Percentiles rank a stretch among this genome's conserved stretches.
Conservation (phyloP, 2,329 filamentous ascomycete genomes). For the Celoporthe dispersa region DNA sequence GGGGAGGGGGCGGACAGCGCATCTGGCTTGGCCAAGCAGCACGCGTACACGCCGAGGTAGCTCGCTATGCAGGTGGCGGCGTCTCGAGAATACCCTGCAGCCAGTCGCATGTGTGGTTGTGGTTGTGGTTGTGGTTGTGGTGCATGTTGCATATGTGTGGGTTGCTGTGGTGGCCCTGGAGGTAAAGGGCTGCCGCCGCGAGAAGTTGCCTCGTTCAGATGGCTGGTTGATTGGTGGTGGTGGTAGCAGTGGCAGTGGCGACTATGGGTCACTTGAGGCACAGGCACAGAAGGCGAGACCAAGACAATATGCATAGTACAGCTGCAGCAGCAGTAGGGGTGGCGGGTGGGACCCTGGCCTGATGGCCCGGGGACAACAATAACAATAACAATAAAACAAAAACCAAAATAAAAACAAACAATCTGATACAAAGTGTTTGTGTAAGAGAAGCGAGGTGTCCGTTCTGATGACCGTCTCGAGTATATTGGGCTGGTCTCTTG, state of each 20-base stretch:
- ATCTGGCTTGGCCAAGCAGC: conserved; percentile 2
- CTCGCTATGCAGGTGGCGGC: conserved; percentile 2
- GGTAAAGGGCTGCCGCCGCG: background rate
- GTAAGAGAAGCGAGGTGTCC: conserved; percentile 8
- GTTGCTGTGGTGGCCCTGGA: background rate
- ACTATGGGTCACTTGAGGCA: background rate
- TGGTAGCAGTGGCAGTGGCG: background rate
- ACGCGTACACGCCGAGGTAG: conserved; percentile 1
- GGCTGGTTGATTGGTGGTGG: background rate
- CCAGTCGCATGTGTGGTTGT: background rate
- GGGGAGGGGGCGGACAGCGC: background rate
- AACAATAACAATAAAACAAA: background rate
- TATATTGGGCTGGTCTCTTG: background rate
- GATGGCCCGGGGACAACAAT: background rate
- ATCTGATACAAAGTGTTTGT: background rate
- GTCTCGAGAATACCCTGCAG: background rate
- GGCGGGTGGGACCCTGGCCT: background rate
- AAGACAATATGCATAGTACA: background rate
- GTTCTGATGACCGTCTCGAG: conserved; percentile 21
- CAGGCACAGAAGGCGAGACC: background rate
- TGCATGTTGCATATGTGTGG: conserved; percentile 3
- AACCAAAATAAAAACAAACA: background rate
- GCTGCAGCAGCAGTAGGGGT: too few species aligned
- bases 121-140: background rate
- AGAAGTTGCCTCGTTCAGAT: background rate